Evolutionary conservation across 106 monocot genomes (phyloP).

Genomic region (Agapanthus africanus): DNA sequence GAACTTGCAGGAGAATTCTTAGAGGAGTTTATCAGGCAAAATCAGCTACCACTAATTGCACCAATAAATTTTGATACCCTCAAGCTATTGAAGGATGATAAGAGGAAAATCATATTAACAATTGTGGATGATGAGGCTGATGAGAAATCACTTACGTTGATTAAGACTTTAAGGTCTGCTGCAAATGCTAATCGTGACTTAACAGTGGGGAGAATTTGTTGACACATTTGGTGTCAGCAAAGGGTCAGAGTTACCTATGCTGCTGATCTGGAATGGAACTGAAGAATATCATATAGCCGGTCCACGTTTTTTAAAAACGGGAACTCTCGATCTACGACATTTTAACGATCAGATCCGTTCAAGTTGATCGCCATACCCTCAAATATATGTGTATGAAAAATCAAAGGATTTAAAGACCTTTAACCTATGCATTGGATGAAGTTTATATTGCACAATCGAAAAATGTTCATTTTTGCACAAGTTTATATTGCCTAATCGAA

Average conservation of each 20-base stretch:
- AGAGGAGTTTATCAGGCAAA: slow-evolving; percentile 83
- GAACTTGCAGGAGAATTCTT: slow-evolving; percentile 57
- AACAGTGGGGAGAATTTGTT: slow-evolving; percentile 93
- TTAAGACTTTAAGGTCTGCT: slow-evolving; percentile 76
- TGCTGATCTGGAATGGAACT: slow-evolving; percentile 83
- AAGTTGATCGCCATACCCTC: too few species aligned
- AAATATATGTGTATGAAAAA: too few species aligned
- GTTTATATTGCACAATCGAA: too few species aligned
- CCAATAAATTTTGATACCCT: slow-evolving; percentile 81
- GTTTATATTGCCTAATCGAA: too few species aligned
- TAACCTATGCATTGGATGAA: too few species aligned
- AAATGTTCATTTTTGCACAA: too few species aligned
- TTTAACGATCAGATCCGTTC: too few species aligned
- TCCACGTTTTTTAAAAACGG: too few species aligned
- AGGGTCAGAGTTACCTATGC: slow-evolving; percentile 52
- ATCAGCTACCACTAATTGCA: slow-evolving; percentile 59
- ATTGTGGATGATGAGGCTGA: slow-evolving; percentile 55
- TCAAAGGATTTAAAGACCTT: too few species aligned
- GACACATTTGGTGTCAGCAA: slow-evolving; percentile 67
- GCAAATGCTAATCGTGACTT: slow-evolving; percentile 88
- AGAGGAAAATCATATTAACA: slow-evolving; percentile 73
- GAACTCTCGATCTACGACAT: too few species aligned
- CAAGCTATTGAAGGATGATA: slow-evolving; percentile 65
- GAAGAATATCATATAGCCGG: slow-evolving; percentile 80
- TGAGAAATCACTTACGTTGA: slow-evolving; percentile 46